Evolutionary conservation across 805 yeast genomes (phyloP).

Genomic region (Wickerhamomyces canadensis): DNA sequence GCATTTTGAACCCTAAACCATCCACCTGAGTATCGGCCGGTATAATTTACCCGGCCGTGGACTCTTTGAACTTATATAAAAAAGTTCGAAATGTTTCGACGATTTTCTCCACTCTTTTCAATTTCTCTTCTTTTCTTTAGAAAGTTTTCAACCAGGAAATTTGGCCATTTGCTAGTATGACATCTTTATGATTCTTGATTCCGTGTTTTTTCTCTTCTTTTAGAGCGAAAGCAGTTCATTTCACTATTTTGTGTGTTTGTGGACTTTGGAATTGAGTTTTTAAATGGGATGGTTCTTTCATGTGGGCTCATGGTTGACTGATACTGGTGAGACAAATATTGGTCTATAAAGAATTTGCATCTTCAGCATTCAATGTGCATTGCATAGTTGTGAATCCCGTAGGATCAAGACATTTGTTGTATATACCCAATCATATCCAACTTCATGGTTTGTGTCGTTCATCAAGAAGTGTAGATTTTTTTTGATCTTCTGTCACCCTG

Average conservation of each 20-base stretch:
- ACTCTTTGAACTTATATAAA: background rate
- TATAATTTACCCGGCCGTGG: background rate
- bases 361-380: conserved; percentile 3
- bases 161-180: conserved; percentile 22
- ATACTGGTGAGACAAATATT: conserved; percentile 25
- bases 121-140: conserved; percentile 18
- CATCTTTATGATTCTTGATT: conserved; percentile 4
- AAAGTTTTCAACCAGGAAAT: conserved; percentile 27
- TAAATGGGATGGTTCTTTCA: too few relatives aligned
- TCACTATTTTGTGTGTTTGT: conserved; percentile 32
- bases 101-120: background rate
- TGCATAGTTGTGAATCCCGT: conserved; percentile 29
- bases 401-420: conserved; percentile 26
- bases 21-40: too few relatives aligned
- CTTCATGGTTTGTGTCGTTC: too few relatives aligned
- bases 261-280: conserved; percentile 10
- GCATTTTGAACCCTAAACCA: too few relatives aligned
- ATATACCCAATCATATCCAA: too few relatives aligned
- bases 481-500: too few relatives aligned
- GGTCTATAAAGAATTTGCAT: conserved; percentile 27
- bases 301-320: conserved; percentile 25
- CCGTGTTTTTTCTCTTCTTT: conserved; percentile 6
- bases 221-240: conserved; percentile 7
- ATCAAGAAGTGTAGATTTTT: too few relatives aligned
- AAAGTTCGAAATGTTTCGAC: background rate